Evolutionary conservation across 345 rosid species (phyloP), one percentile per base, ranked within the genome.

Genomic region (Linum usitatissimum): DNA sequence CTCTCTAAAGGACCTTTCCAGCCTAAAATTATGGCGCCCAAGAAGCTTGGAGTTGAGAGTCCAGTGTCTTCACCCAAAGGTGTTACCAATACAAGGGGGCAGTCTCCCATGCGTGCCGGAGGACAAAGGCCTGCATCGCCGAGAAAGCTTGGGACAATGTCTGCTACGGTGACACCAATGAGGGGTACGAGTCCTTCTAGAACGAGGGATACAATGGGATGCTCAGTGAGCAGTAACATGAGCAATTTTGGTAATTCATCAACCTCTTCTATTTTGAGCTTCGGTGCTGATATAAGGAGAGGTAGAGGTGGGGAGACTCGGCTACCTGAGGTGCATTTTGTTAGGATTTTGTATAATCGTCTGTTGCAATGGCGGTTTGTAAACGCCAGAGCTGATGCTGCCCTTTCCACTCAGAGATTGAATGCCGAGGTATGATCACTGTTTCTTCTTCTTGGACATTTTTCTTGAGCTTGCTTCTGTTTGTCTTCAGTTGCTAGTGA

Each of bases 321-420:
- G 63, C 72, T 82, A 57, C 70, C 58, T 54, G 88, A 93, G 73
- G 88, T 85, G 64, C 97, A 90, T 70, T 40, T 71, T 71, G 68
- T 86, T 76, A 87, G 88, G 74, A 77, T 86, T 53, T 73, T 86
- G 19, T 80, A 90, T 68, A 93, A 87, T 74, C 80, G 84, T 60
- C 62, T 85, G 77, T 62, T 93, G 79, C 97, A 93, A 12, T 90
- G 90, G 96, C 84, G 90, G 56, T 86, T 85, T 74, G 80, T 76
- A 42, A 90, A 85, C 78, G 99, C 97, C 59, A 79, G 91, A 71
- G 83, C 84, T 57, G 88, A 83, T 70, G 69, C 74, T 59, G 71
- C 87, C 62, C 36, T 83, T 45, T 76, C 81, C 36, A 70, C 73
- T 34, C 97, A 85, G 69, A 83, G 69, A 60, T 70, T 76, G 64